A percentile compares a stretch with the other conserved stretches of the same genome.
phyloP scores from a whole-genome alignment of 257 asterid species.

The Nicotiana tomentosiformis region DNA sequence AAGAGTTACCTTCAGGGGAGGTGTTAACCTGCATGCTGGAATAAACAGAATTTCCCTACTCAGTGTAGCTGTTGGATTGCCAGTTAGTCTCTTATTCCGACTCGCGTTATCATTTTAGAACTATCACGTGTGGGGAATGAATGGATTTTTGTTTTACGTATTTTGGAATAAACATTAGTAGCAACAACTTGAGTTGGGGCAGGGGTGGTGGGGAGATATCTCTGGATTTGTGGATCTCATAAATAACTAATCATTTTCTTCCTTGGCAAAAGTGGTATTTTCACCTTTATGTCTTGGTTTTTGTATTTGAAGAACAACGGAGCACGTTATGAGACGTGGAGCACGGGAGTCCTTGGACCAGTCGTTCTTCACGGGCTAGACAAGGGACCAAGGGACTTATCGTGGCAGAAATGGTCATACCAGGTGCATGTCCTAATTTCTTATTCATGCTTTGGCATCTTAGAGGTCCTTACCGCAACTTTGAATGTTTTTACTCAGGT shows the following conservation, averaged over 20 bases:
- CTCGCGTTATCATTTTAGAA: background rate
- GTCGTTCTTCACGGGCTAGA: slow-evolving; percentile 65
- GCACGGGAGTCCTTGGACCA: slow-evolving; percentile 79
- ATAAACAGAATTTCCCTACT: slow-evolving; percentile 64
- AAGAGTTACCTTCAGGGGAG: slow-evolving; percentile 43
- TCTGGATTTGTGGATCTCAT: background rate
- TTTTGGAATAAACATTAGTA: background rate
- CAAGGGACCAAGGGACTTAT: slow-evolving; percentile 59
- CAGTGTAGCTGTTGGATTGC: slow-evolving; percentile 86
- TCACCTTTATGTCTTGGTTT: background rate
- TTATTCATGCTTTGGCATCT: slow-evolving; percentile 5
- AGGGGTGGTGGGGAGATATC: background rate
- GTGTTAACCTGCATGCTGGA: slow-evolving; percentile 69
- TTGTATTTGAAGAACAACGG: slow-evolving; percentile 57
- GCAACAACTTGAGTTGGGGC: background rate
- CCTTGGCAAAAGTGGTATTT: slow-evolving; percentile 1
- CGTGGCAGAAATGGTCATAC: slow-evolving; percentile 91
- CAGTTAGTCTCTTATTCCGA: slow-evolving; percentile 34
- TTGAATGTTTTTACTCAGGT: slow-evolving; percentile 28
- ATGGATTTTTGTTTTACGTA: background rate
- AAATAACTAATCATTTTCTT: background rate
- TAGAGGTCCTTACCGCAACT: background rate
- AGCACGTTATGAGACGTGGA: slow-evolving; percentile 62
- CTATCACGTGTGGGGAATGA: background rate
- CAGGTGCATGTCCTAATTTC: slow-evolving; percentile 39